Evolutionary conservation across 306 rosid genomes (phyloP).

Genomic region (Cucumis sativus): Cucumber_9930_V3 NC_026661.2:489001-489500

Average conservation of each 20-base stretch:
- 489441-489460: constrained; percentile 83
- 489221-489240: neutral
- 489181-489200: neutral
- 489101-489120: neutral
- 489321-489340: neutral
- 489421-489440: constrained; percentile 84
- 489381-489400: neutral
- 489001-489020: neutral
- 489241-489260: neutral
- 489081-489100: neutral
- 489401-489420: constrained; percentile 16
- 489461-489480: constrained; percentile 85
- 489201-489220: neutral
- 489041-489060: neutral
- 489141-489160: neutral
- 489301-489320: neutral
- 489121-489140: neutral
- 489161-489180: neutral
- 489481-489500: constrained; percentile 63
- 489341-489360: neutral
- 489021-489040: neutral
- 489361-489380: neutral
- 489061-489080: neutral
- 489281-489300: neutral
- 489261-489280: neutral